Percentiles rank a stretch among this genome's conserved stretches.
Evolutionary conservation across 257 asterid species (phyloP).

Genomic region (Vinca minor): DNA sequence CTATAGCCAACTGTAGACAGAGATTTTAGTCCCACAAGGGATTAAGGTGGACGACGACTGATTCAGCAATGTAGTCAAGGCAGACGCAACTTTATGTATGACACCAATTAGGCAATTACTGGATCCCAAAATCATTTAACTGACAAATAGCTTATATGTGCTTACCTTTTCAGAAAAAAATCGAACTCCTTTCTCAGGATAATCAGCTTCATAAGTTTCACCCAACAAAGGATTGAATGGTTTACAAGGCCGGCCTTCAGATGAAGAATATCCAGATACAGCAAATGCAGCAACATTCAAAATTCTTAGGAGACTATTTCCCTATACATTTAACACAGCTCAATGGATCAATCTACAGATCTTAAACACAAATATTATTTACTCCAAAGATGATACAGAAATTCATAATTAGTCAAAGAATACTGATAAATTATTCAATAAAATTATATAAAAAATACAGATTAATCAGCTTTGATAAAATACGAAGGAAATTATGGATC

Average conservation of each 20-base stretch:
- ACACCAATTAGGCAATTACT: background rate
- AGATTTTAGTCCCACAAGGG: background rate
- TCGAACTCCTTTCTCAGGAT: slow-evolving; percentile 77
- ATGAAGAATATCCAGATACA: slow-evolving; percentile 91
- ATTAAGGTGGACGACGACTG: background rate
- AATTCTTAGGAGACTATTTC: slow-evolving; percentile 74
- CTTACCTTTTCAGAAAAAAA: slow-evolving; percentile 89
- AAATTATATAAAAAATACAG: background rate
- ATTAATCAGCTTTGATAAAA: background rate
- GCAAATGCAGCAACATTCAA: slow-evolving; percentile 89
- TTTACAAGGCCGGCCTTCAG: slow-evolving; percentile 86
- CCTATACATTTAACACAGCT: slow-evolving; percentile 29
- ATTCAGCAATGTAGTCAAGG: background rate
- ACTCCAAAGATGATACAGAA: background rate
- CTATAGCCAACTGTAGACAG: background rate
- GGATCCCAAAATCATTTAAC: background rate
- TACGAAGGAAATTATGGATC: background rate
- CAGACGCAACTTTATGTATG: background rate
- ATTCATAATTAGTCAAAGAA: background rate
- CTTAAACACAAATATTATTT: background rate
- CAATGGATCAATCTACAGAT: background rate
- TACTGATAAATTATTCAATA: background rate
- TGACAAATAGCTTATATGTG: background rate
- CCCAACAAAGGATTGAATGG: slow-evolving; percentile 96
- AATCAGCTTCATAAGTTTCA: slow-evolving; percentile 95